Evolutionary conservation across 2,329 filamentous ascomycete genomes (phyloP), one percentile per base, ranked within the genome.

Genomic region (Arachnomyces sp.): DNA sequence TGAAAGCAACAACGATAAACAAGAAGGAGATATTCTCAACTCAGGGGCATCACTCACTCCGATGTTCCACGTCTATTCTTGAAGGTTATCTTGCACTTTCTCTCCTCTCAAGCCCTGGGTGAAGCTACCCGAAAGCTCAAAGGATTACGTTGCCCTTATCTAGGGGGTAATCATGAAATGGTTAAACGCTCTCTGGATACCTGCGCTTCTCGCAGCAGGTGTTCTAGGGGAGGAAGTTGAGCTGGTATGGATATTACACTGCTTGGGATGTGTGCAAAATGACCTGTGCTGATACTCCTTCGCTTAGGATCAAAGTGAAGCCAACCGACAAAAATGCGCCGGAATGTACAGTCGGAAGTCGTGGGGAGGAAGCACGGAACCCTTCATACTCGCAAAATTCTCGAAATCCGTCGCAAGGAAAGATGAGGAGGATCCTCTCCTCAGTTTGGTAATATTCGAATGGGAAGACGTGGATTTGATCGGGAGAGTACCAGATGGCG

Each of bases 321-420:
- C 81, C 28, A 84, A 90, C 57, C 74, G 79, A 56, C 84, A 94
- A 68, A 77, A 82, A 76, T 95, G 90, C 69, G 70, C 73, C 70
- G 87, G 90, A 68, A 95, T 96, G 89, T 96, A 95, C 70, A 89
- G 84, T 67, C 81, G 79, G 59, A 84, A 79, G 56, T 76, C 82
- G 37, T 96, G 90, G 90, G 87, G 87, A 53, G 90, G 90, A 43
- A 76, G 79, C 28, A 76, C 87, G 44, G 86, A 95, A 52, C 90
- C 90, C 14, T 94, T 87, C 67, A 94, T 96, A 60, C 74, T 83
- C 51, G 75, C 87, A 60, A 87, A 86, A 58, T 93, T 94, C 56
- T 66, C 82, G 31, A 73, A 77, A 48, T 63, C 70, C 63, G 73
- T 66, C 57, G 71, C 66, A 60, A 62, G 76, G 54, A 67, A 74